Evolutionary conservation across 2,329 filamentous ascomycete genomes (phyloP), one percentile per base, ranked within the genome.

Genomic region (Pyricularia pennisetigena): DNA sequence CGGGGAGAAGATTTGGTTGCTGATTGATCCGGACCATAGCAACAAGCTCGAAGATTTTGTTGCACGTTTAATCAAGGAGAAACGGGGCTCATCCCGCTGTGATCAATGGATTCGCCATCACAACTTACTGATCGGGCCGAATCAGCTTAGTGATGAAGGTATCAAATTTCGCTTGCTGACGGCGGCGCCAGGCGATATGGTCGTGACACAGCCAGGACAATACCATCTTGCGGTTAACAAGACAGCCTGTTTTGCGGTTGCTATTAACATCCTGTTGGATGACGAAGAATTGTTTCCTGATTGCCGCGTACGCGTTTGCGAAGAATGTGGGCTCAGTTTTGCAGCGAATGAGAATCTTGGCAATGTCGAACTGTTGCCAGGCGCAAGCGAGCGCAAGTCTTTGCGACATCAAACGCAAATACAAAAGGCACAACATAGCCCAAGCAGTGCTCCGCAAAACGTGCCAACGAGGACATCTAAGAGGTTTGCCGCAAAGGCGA

Each of bases 51-150:
- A 64, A 64, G 9, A 29, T 16, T 64, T 29, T 30, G 61, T 64
- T 32, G 30, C 30, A 32, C 30, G 30, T 32, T 32, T 32, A 12
- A 12, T 32, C 30, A 30, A n/a, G 10, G 61, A 26, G 16, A 28
- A 30, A 16, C 10, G 30, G 26, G 14, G 61, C 61, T 8, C 16
- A 24, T 14, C 30, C 61, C 14, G 30, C 24, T 64, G 61, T 24
- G 61, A 64, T 24, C 61, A 64, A 30, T 64, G 61, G 61, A 28
- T 64, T n/a, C 61, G 61, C 61, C 61, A 64, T 30, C 26, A 64
- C 26, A 64, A 64, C 61, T 24, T 64, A 30, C 61, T 64, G 6
- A 29, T 64, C 23, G n/a, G 61, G 24, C 61, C 61, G 14, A n/a
- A 20, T 23, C 14, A 29, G 14, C 61, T 64, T 30, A 28, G 26